These are phyloP conservation scores for Geranium brycei DNA, from an alignment of 345 rosid species.

Conservation along the genomic window DNA sequence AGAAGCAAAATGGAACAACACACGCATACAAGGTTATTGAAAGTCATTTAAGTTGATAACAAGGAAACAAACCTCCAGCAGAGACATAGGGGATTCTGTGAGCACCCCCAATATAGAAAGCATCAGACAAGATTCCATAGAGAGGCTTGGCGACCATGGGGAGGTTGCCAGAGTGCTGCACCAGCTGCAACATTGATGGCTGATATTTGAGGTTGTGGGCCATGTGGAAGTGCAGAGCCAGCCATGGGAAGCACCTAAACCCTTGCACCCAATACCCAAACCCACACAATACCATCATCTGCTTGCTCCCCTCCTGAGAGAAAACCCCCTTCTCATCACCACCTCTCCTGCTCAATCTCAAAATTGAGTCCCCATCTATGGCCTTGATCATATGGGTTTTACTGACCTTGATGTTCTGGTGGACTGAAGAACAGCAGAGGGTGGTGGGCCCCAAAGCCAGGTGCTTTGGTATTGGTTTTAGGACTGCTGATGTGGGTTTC, in stretches of 20 bases:
- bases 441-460: too few species aligned
- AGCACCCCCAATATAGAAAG: conserved; percentile 48
- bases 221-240: conserved; percentile 82
- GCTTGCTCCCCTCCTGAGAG: conserved; percentile 32
- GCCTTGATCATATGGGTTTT: too few species aligned
- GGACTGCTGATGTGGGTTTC: too few species aligned
- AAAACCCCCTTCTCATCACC: conserved; percentile 12
- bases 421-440: too few species aligned
- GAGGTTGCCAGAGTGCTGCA: conserved; percentile 62
- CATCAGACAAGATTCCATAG: conserved; percentile 74
- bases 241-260: conserved; percentile 86
- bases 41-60: too few species aligned
- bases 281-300: conserved; percentile 58
- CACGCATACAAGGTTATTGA: too few species aligned
- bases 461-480: too few species aligned
- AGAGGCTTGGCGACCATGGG: conserved; percentile 93
- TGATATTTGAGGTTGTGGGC: conserved; percentile 50
- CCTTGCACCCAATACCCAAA: conserved; percentile 89
- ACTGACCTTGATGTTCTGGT: too few species aligned
- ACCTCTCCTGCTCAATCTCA: too few species aligned
- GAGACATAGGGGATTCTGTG: conserved; percentile 75
- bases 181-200: conserved; percentile 74
- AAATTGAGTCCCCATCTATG: too few species aligned
- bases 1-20: too few species aligned
- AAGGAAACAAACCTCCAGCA: conserved; percentile 56